A percentile compares a stretch with the other conserved stretches of the same genome.
These are phyloP conservation scores for Phlebiopsis gigantea DNA, from an alignment of 768 basidiomycete species.

Conservation along the genomic window DNA sequence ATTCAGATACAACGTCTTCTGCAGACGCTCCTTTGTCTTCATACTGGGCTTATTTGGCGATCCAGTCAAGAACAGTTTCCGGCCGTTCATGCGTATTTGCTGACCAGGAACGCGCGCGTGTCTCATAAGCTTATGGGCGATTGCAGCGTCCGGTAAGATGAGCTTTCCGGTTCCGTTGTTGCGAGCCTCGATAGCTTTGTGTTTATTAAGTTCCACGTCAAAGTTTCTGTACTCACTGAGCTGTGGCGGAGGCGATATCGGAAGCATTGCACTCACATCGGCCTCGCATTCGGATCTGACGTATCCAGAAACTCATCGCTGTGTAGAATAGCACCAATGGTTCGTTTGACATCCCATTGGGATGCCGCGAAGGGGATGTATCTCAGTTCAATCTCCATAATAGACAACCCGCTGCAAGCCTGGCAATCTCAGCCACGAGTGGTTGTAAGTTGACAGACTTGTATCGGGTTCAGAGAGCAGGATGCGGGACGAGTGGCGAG, in stretches of 20 bases:
- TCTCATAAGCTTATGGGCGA: slow-evolving; percentile 43
- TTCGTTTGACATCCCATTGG: slow-evolving; percentile 52
- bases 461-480: slow-evolving; percentile 4
- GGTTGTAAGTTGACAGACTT: slow-evolving; percentile 14
- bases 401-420: slow-evolving; percentile 10
- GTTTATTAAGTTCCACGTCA: slow-evolving; percentile 45
- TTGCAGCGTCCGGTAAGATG: slow-evolving; percentile 19
- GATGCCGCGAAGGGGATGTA: slow-evolving; percentile 34
- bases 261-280: slow-evolving; percentile 13
- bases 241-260: not conserved
- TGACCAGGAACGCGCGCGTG: slow-evolving; percentile 33
- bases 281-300: slow-evolving; percentile 23
- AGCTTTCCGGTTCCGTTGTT: slow-evolving; percentile 50
- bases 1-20: slow-evolving; percentile 28
- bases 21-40: slow-evolving; percentile 15
- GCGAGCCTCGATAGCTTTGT: slow-evolving; percentile 36
- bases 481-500: not conserved
- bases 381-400: slow-evolving; percentile 35
- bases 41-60: slow-evolving; percentile 3
- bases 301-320: slow-evolving; percentile 41
- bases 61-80: slow-evolving; percentile 17
- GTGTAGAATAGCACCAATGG: slow-evolving; percentile 54
- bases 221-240: slow-evolving; percentile 48
- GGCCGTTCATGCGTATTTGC: slow-evolving; percentile 18
- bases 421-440: slow-evolving; percentile 6